Evolutionary conservation across 768 basidiomycete genomes (phyloP), one percentile per base, ranked within the genome.

Genomic region (Pulveroboletus sp.): DNA sequence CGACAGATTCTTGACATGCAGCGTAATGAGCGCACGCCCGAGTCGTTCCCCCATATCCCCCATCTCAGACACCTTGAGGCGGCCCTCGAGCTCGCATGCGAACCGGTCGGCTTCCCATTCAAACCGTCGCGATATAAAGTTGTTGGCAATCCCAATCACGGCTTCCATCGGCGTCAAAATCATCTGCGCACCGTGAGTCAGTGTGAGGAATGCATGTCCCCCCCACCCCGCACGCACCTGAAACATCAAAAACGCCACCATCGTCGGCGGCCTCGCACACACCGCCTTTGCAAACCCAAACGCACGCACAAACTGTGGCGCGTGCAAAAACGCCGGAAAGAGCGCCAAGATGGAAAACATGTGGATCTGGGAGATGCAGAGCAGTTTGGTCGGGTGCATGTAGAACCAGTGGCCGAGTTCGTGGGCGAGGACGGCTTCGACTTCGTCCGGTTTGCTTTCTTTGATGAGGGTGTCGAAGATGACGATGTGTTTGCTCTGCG

Each of bases 391-490:
- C 1, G 93, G 90, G 74, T 98, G 95, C 57, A 84, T 76, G 72
- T 83, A 83, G 62, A 87, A 90, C 94, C 95, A 98, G 72, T 98
- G 95, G 0, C 95, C 95, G 31, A 97, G 86, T 60, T 97, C 94
- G 68, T 98, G 94, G 0, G 93, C 93, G 36, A 97, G 80, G n/a
- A 99, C 93, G 27, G 97, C 95, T 59, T 97, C 95, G 24, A 99
- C 92, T 67, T 97, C 92, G 21, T 91, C 89, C 0, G 94, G 80
- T 59, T 85, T 82, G 67, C 82, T 87, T 61, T 97, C 83, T 62
- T 94, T 85, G 68, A 98, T 93, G 55, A 99, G 79, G 1, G 95
- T 98, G 59, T 99, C 97, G 61, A 93, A 99, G 62, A 99, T 88
- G 66, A 98, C 93, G 56, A 95, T 91, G 69, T 94, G 91, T 58